phyloP scores from a whole-genome alignment of 2,329 filamentous ascomycete genomes.

The Trichocomaceae sp. region DNA sequence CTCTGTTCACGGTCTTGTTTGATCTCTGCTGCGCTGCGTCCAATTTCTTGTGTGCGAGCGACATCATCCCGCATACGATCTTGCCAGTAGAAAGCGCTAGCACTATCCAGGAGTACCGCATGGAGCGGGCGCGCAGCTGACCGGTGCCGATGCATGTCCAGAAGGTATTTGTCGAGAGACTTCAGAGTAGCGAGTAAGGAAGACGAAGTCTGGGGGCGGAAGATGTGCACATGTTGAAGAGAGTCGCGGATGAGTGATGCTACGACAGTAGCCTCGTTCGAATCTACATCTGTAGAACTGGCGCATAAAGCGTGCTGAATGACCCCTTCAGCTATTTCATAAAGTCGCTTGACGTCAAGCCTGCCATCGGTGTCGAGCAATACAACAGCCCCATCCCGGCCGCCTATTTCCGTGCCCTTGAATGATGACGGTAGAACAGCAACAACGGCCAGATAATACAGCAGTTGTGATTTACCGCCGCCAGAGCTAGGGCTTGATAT shows the following conservation, averaged over 20 bases:
- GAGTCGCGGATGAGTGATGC: slow-evolving; percentile 30
- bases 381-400: slow-evolving; percentile 46
- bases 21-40: slow-evolving; percentile 22
- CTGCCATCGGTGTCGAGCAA: slow-evolving; percentile 51
- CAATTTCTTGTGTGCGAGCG: slow-evolving; percentile 34
- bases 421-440: slow-evolving; percentile 44
- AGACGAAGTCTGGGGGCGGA: slow-evolving; percentile 48
- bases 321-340: slow-evolving; percentile 23
- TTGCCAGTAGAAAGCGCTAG: slow-evolving; percentile 51
- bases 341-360: slow-evolving; percentile 47
- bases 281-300: background rate
- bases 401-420: slow-evolving; percentile 31
- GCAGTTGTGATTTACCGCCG: slow-evolving; percentile 53
- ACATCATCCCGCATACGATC: slow-evolving; percentile 42
- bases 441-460: slow-evolving; percentile 50
- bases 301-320: slow-evolving; percentile 16
- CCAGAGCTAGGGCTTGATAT: slow-evolving; percentile 47
- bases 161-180: slow-evolving; percentile 45
- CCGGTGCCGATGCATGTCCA: slow-evolving; percentile 36
- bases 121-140: slow-evolving; percentile 44
- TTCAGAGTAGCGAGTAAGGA: slow-evolving; percentile 46
- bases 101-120: slow-evolving; percentile 50
- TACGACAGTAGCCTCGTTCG: slow-evolving; percentile 10
- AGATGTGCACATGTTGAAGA: slow-evolving; percentile 53
- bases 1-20: slow-evolving; percentile 23